These are phyloP conservation scores for Corynespora cassiicola DNA, from an alignment of 2,329 filamentous ascomycete species.

Conservation along the genomic window DNA sequence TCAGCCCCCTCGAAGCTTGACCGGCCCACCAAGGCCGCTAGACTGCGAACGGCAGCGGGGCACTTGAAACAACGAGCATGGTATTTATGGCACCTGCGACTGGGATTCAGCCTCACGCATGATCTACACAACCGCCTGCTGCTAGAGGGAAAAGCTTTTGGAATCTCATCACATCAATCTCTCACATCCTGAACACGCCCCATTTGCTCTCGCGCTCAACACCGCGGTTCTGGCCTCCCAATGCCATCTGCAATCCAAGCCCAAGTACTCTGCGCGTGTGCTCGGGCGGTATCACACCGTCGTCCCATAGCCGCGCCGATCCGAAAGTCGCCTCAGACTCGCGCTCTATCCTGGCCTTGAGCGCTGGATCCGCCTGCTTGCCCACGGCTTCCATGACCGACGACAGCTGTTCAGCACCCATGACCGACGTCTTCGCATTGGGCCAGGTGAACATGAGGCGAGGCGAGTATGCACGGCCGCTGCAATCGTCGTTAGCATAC, in stretches of 20 bases:
- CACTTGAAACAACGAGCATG: no score
- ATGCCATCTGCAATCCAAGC: conserved; percentile 55
- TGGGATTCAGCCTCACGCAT: no score
- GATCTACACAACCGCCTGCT: no score
- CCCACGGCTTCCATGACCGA: conserved; percentile 96
- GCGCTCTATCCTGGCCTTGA: conserved; percentile 83
- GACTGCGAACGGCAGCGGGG: conserved; percentile 3
- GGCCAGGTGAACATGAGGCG: conserved; percentile 97
- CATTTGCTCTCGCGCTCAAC: conserved; percentile 43
- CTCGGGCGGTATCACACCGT: conserved; percentile 58
- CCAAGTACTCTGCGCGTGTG: conserved; percentile 58
- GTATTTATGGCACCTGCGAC: no score
- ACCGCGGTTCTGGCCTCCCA: conserved; percentile 46
- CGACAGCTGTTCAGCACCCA: conserved; percentile 91
- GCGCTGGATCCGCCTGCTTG: conserved; percentile 77
- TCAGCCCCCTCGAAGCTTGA: no score
- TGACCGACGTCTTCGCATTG: conserved; percentile 93
- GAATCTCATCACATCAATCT: not conserved
- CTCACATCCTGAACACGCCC: conserved; percentile 51
- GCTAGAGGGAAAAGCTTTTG: no score
- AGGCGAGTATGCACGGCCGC: conserved; percentile 89
- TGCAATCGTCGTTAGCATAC: conserved; percentile 28
- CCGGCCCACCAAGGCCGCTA: conserved; percentile 16
- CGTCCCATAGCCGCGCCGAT: conserved; percentile 84
- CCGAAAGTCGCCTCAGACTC: conserved; percentile 92